phyloP scores from a whole-genome alignment of 306 rosid genomes.

The Gastrolobium villosum region DNA sequence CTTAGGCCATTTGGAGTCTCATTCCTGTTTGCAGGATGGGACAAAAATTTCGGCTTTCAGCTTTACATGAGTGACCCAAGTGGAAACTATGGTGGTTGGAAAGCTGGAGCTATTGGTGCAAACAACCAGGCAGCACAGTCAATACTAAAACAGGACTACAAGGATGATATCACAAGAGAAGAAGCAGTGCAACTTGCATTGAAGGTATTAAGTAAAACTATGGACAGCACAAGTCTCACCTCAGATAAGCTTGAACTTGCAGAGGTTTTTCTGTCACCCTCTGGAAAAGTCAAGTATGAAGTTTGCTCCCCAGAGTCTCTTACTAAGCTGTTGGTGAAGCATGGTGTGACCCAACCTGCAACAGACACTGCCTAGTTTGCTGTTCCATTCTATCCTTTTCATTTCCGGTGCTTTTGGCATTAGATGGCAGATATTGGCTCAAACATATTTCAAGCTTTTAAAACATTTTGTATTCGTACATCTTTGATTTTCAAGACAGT shows the following conservation, averaged over 20 bases:
- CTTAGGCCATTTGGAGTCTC: conserved; percentile 64
- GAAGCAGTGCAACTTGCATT: conserved; percentile 65
- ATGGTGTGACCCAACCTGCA: conserved; percentile 62
- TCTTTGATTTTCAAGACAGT: conserved; percentile 17
- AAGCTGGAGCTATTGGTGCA: conserved; percentile 64
- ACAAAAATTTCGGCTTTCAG: conserved; percentile 62
- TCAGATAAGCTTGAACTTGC: conserved; percentile 63
- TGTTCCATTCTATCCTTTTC: conserved; percentile 19
- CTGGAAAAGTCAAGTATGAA: conserved; percentile 63
- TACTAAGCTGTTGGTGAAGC: conserved; percentile 59
- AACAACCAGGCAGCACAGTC: conserved; percentile 65
- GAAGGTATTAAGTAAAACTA: conserved; percentile 63
- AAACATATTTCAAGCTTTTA: not conserved
- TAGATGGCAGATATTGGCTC: conserved; percentile 14
- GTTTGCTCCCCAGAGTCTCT: conserved; percentile 60
- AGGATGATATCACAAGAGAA: conserved; percentile 61
- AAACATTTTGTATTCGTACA: conserved; percentile 20
- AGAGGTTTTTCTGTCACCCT: conserved; percentile 59
- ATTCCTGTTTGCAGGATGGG: conserved; percentile 66
- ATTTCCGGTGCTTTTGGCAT: conserved; percentile 13
- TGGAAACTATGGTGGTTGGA: conserved; percentile 68
- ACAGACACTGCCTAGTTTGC: conserved; percentile 58
- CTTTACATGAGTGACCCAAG: conserved; percentile 71
- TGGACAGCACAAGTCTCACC: conserved; percentile 63
- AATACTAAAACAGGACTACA: conserved; percentile 65